phyloP scores from a whole-genome alignment of 192 early-diverging fungal genomes.

The Backusella luteola region DNA sequence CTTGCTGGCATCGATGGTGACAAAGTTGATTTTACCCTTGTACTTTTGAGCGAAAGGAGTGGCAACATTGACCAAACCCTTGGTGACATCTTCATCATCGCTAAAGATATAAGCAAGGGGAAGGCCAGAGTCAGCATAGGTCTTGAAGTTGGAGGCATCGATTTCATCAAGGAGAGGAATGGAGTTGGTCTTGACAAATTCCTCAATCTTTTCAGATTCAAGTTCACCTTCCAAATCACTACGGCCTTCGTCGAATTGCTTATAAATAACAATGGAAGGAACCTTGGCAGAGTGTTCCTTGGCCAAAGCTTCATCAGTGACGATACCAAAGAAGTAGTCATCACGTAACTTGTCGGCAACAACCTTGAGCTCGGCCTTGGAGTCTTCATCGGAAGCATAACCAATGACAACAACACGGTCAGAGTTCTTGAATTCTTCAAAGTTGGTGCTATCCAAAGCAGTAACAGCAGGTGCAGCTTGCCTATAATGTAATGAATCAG shows the following conservation, averaged over 20 bases:
- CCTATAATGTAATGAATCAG: slow-evolving; percentile 31
- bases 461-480: slow-evolving; percentile 84
- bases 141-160: slow-evolving; percentile 82
- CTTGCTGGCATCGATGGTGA: slow-evolving; percentile 85
- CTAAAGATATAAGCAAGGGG: slow-evolving; percentile 92
- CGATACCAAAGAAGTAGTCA: slow-evolving; percentile 81
- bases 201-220: slow-evolving; percentile 59
- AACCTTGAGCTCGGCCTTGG: slow-evolving; percentile 61
- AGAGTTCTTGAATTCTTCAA: slow-evolving; percentile 73
- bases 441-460: slow-evolving; percentile 59
- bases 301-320: slow-evolving; percentile 59
- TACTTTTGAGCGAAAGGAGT: slow-evolving; percentile 76
- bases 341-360: slow-evolving; percentile 85
- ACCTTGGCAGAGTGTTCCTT: slow-evolving; percentile 50
- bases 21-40: slow-evolving; percentile 91
- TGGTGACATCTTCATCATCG: slow-evolving; percentile 50
- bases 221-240: slow-evolving; percentile 48
- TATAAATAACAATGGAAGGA: slow-evolving; percentile 81
- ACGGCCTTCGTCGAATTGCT: slow-evolving; percentile 90
- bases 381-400: slow-evolving; percentile 67
- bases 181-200: slow-evolving; percentile 78
- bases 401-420: slow-evolving; percentile 92
- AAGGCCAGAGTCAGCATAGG: slow-evolving; percentile 83
- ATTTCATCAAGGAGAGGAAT: slow-evolving; percentile 91
- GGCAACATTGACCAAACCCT: slow-evolving; percentile 54